Evolutionary conservation across 192 early-diverging fungal genomes (phyloP).

Genomic region (Gigaspora rosea): DNA sequence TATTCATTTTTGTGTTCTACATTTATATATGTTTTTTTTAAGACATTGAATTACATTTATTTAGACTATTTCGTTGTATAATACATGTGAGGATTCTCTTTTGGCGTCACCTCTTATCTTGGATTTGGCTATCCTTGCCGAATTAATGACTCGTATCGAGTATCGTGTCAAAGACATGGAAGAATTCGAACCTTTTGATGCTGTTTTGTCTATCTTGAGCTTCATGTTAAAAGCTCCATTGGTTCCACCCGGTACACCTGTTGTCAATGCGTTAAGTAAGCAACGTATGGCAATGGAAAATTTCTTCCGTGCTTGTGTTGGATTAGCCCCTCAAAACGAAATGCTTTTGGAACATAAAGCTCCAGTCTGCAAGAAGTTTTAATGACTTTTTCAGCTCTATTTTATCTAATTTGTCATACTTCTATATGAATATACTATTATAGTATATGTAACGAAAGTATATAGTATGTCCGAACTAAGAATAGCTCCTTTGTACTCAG

Average conservation of each 20-base stretch:
- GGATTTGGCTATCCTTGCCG: conserved; percentile 92
- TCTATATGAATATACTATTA: no score
- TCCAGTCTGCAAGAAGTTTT: conserved; percentile 26
- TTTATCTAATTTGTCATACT: no score
- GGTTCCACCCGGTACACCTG: conserved; percentile 89
- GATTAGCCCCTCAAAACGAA: conserved; percentile 93
- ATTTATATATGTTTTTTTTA: not conserved
- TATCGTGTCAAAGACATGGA: conserved; percentile 81
- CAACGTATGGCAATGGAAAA: conserved; percentile 98
- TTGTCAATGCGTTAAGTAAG: conserved; percentile 94
- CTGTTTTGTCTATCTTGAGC: conserved; percentile 87
- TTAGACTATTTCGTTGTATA: conserved; percentile 95
- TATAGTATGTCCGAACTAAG: no score
- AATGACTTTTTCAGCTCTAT: not conserved
- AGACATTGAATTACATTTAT: not conserved
- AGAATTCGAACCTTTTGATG: conserved; percentile 86
- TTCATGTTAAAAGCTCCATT: conserved; percentile 98
- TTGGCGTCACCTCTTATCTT: conserved; percentile 97
- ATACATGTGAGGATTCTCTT: conserved; percentile 99
- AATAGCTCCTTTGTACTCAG: no score
- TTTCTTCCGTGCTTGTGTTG: conserved; percentile 95
- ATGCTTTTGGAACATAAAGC: conserved; percentile 93
- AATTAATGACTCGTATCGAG: conserved; percentile 95
- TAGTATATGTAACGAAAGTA: no score
- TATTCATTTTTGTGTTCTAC: not conserved